Base-by-base conservation (phyloP, 2,329 filamentous ascomycete species). In the Zasmidium cellare region DNA sequence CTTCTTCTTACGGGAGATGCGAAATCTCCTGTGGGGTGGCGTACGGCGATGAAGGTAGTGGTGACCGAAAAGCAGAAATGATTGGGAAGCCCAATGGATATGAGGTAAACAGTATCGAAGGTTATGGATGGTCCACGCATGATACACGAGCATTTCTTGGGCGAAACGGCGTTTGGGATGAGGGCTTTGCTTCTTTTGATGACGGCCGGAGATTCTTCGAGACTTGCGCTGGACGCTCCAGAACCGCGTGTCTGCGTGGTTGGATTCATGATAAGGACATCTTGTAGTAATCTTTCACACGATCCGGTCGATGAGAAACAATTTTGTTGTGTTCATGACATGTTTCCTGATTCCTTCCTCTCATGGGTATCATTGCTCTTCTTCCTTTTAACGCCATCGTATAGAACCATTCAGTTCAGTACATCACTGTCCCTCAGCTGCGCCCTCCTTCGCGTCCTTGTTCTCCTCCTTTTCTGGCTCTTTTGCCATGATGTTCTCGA, bases 401-500 rank as follows among this genome's bases (percentile, higher is more conserved):
- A 12, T 6, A 18, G 19, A 12, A 44, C 16, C 31, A 12, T 22
- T 11, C 31, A 19, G 19, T 20, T 46, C 22, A 1, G 9, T 41
- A 16, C 46, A 12, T 50, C 28, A 55, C 31, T n/a, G 16, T 16
- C 54, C 48, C 14, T 64, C 60, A 41, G 58, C 62, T 14, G 66
- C 65, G 19, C 63, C 67, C 49, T 66, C 67, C 46, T 65, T 68
- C 52, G 58, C 55, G 11, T 71, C 71, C 20, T 72, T 68, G 41
- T 69, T 72, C 28, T 72, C 72, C 24, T 72, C 68, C 53, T 74
- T 53, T 31, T 75, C 73, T 12, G 77, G 78, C 50, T 88, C 84
- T 67, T 88, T 90, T 9, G 85, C 90, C 92, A 97, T 97, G 67
- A 97, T 92, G 65, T 88, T 90, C 77, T 99, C 94, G 71, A 99